Base-by-base conservation (phyloP, 2,329 filamentous ascomycete species). In the Thermoascus crustaceus region DNA sequence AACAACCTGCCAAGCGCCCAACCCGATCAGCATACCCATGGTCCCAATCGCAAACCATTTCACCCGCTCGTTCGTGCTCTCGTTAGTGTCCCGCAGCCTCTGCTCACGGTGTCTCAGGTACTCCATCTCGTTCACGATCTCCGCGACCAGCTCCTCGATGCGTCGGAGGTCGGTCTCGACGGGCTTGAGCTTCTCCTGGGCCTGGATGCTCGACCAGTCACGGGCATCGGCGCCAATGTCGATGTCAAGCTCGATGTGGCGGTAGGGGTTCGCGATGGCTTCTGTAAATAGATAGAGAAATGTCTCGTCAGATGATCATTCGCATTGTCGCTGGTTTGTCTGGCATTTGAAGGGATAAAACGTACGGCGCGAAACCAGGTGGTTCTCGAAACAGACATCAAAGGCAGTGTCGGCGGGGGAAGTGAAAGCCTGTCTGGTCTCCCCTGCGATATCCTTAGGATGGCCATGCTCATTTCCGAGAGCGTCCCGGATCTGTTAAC, bases 11-110 rank as follows among this genome's bases (percentile, higher is more conserved):
- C 91, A 98, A 26, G 71, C 87, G 63, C 91, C 94, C 51, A 98
- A 71, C 21, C 77, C 85, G 48, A 95, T 72, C 50, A 98, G 69
- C 72, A 95, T 81, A 43, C 86, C 82, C 68, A 94, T 96, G 18
- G 89, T 96, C 47, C 80, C 78, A 60, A 95, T 80, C 32, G 89
- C 89, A 66, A 98, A 98, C 87, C 86, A 96, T 73, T 96, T 98
- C 55, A 98, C 91, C 40, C 91, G 78, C 67, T 84, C 91, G 68
- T 98, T 98, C 48, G 91, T 98, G 73, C 89, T 96, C 80, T 98
- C 91, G 66, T 98, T 98, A 50, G 91, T 98, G 68, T 98, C 89
- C 61, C 91, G 76, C 52, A 98, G 75, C 72, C 86, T 94, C 76
- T 94, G 87, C 73, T 98, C 91, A 52, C 91, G 78, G 24, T 64